Conservation (phyloP, 139 green algal species). For the Spirogloea muscicola region DNA sequence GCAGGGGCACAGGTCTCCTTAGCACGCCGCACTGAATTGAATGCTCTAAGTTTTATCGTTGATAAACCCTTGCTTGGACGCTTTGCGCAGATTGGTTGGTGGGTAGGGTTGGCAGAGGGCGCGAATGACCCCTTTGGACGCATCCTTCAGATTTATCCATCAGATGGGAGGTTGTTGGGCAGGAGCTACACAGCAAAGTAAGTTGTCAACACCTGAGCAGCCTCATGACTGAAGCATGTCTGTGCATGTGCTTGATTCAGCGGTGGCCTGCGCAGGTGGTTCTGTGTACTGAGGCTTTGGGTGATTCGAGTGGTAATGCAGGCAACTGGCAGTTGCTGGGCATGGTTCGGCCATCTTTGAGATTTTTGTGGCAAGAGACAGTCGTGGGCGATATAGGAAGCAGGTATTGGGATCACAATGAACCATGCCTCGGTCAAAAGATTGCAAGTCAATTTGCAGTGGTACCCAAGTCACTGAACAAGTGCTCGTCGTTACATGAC, state of each 20-base stretch:
- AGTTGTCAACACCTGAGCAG: background rate
- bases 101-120: constrained; percentile 24
- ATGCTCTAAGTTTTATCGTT: constrained; percentile 3
- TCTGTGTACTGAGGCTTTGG: too few relatives aligned
- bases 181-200: constrained; percentile 30
- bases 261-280: too few relatives aligned
- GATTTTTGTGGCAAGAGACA: constrained; percentile 18
- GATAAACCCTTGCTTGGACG: background rate
- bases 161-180: constrained; percentile 7
- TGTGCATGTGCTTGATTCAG: background rate
- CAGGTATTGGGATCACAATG: too few relatives aligned
- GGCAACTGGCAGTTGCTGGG: constrained; percentile 28
- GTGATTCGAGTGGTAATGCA: constrained; percentile 9
- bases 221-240: background rate
- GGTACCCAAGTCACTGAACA: too few relatives aligned
- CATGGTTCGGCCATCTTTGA: constrained; percentile 29
- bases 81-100: constrained; percentile 33
- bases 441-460: too few relatives aligned
- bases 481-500: too few relatives aligned
- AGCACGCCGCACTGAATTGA: background rate
- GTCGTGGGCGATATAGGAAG: background rate
- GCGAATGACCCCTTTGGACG: constrained; percentile 7
- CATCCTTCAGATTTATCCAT: constrained; percentile 21
- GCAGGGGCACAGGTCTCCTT: background rate
- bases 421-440: too few relatives aligned